A percentile compares a stretch with the other conserved stretches of the same genome.
Evolutionary conservation across 129 eudicot species (phyloP).

Genomic region (Sambucus nigra): DNA sequence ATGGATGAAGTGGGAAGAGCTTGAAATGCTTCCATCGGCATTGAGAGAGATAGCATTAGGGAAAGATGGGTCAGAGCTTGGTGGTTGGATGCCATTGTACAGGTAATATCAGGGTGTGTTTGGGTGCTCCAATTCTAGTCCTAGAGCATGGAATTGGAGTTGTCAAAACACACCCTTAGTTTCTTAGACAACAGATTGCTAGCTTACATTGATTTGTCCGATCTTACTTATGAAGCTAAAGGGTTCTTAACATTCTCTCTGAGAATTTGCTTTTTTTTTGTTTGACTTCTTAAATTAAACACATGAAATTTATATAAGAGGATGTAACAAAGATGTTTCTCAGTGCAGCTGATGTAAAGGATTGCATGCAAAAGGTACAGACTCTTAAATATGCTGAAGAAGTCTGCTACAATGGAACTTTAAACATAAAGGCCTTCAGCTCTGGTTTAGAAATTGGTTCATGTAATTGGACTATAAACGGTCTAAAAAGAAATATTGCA

Average conservation of each 20-base stretch:
- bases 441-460: slow-evolving; percentile 90
- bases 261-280: neutral
- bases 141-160: too few relatives aligned
- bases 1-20: slow-evolving; percentile 68
- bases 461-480: slow-evolving; percentile 61
- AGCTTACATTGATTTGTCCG: neutral
- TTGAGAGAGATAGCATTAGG: slow-evolving; percentile 56
- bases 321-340: slow-evolving; percentile 26
- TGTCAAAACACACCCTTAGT: slow-evolving; percentile 5
- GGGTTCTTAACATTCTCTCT: too few relatives aligned
- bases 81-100: slow-evolving; percentile 75
- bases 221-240: neutral
- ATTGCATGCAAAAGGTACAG: slow-evolving; percentile 57
- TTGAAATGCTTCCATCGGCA: slow-evolving; percentile 62
- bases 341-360: slow-evolving; percentile 89
- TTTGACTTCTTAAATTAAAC: too few relatives aligned
- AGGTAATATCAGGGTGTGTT: too few relatives aligned
- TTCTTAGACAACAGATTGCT: neutral
- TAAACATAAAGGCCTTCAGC: slow-evolving; percentile 58
- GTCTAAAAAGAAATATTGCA: slow-evolving; percentile 47
- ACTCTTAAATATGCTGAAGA: slow-evolving; percentile 77
- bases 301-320: neutral
- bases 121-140: too few relatives aligned
- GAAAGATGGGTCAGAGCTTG: slow-evolving; percentile 55
- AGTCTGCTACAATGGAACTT: slow-evolving; percentile 66